A percentile compares a stretch with the other conserved stretches of the same genome.
phyloP scores from a whole-genome alignment of 306 rosid genomes.

The Prunus davidiana region DNA sequence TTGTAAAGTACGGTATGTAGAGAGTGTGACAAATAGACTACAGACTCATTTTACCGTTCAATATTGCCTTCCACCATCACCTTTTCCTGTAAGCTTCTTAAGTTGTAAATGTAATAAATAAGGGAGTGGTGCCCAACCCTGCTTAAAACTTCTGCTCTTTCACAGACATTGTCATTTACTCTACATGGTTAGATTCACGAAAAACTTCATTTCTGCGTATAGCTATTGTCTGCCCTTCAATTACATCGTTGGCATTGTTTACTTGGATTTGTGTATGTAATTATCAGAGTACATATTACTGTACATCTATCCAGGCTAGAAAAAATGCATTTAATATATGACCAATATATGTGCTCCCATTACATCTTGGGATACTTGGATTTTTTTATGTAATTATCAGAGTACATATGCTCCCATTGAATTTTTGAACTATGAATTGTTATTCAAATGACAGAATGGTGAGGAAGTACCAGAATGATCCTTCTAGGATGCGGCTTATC shows the following conservation, averaged over 20 bases:
- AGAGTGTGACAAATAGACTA: too few species aligned
- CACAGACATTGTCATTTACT: too few species aligned
- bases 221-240: neutral
- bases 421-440: neutral
- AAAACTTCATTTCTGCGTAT: neutral
- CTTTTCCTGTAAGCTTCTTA: too few species aligned
- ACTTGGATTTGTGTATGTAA: neutral
- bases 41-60: too few species aligned
- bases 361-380: neutral
- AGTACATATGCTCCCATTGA: neutral
- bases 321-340: neutral
- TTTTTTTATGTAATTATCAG: too few species aligned
- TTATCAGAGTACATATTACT: neutral
- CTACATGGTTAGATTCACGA: neutral
- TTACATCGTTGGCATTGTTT: neutral
- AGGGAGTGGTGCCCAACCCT: too few species aligned
- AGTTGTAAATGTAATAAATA: too few species aligned
- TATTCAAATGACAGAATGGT: conserved; percentile 55
- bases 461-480: conserved; percentile 46
- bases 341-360: neutral
- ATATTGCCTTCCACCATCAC: too few species aligned
- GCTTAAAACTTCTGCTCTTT: too few species aligned
- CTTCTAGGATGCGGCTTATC: conserved; percentile 43
- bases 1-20: too few species aligned
- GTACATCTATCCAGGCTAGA: neutral